These are phyloP conservation scores for Pseudopithomyces chartarum DNA, from an alignment of 2,329 filamentous ascomycete genomes.

Conservation along the genomic window DNA sequence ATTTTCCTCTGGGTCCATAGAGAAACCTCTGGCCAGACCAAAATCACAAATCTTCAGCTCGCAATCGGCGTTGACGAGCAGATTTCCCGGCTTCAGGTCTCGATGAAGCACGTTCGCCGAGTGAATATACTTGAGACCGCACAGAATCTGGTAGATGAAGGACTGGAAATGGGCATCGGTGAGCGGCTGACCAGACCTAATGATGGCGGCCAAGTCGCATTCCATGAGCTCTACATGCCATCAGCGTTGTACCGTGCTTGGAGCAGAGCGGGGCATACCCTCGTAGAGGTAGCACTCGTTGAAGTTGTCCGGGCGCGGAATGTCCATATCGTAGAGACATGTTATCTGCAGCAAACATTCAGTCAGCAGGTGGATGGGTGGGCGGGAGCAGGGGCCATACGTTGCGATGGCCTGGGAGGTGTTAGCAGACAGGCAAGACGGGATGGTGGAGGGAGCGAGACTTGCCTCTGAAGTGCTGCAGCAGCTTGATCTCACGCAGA, in stretches of 20 bases:
- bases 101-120: constrained; percentile 97
- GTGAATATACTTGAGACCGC: constrained; percentile 98
- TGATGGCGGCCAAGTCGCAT: constrained; percentile 96
- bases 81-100: constrained; percentile 94
- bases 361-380: constrained; percentile 37
- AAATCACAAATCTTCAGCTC: constrained; percentile 99
- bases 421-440: constrained; percentile 24
- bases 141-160: constrained; percentile 99
- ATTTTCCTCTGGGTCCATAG: constrained; percentile 75
- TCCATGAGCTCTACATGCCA: constrained; percentile 86
- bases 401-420: constrained; percentile 51
- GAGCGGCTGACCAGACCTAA: constrained; percentile 92
- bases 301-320: constrained; percentile 94
- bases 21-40: constrained; percentile 72
- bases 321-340: constrained; percentile 99
- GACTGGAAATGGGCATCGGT: constrained; percentile 99
- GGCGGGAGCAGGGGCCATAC: constrained; percentile 33
- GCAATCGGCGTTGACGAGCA: constrained; percentile 98
- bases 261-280: constrained; percentile 58
- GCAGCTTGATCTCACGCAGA: constrained; percentile 95
- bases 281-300: constrained; percentile 99
- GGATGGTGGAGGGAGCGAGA: constrained; percentile 4
- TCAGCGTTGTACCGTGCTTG: constrained; percentile 24
- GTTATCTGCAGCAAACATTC: constrained; percentile 72
- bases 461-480: constrained; percentile 85